Evolutionary conservation across 2,329 filamentous ascomycete genomes (phyloP).

Genomic region (Scedosporium dehoogii): DNA sequence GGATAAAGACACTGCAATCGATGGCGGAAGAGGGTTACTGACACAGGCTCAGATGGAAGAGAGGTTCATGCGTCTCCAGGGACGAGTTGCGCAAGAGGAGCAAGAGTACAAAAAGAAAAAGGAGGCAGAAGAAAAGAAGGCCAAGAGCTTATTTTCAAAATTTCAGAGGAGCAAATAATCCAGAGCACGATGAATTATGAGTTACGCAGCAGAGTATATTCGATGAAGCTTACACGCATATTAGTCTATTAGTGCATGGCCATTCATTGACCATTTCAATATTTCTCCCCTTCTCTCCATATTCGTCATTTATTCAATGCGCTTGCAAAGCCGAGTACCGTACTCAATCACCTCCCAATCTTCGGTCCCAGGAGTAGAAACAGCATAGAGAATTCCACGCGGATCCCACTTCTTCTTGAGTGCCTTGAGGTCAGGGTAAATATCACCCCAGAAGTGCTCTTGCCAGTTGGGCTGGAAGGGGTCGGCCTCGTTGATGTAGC

Average conservation of each 20-base stretch:
- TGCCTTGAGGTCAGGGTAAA: conserved; percentile 22
- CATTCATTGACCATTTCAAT: background rate
- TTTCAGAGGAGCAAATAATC: background rate
- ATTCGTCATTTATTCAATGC: background rate
- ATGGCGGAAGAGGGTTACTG: conserved; percentile 29
- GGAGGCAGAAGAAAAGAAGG: conserved; percentile 13
- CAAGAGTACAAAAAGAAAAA: conserved; percentile 16
- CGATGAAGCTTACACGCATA: too few species aligned
- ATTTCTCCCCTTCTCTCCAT: background rate
- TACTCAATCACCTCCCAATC: conserved; percentile 28
- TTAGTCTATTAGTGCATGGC: too few species aligned
- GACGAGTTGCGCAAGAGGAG: conserved; percentile 19
- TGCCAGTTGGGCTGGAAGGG: conserved; percentile 25
- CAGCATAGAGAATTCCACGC: conserved; percentile 29
- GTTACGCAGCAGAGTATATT: background rate
- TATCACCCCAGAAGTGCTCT: conserved; percentile 27
- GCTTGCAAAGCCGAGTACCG: conserved; percentile 29
- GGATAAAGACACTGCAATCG: conserved; percentile 28
- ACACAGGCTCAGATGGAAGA: conserved; percentile 26
- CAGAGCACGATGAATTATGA: background rate
- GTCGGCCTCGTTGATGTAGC: conserved; percentile 34
- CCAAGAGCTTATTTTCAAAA: background rate
- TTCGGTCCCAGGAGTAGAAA: conserved; percentile 33
- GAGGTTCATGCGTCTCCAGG: conserved; percentile 22
- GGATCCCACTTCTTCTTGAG: conserved; percentile 36